Evolutionary conservation across 2,329 filamentous ascomycete species (phyloP).

Genomic region (Zopfia rhizophila): DNA sequence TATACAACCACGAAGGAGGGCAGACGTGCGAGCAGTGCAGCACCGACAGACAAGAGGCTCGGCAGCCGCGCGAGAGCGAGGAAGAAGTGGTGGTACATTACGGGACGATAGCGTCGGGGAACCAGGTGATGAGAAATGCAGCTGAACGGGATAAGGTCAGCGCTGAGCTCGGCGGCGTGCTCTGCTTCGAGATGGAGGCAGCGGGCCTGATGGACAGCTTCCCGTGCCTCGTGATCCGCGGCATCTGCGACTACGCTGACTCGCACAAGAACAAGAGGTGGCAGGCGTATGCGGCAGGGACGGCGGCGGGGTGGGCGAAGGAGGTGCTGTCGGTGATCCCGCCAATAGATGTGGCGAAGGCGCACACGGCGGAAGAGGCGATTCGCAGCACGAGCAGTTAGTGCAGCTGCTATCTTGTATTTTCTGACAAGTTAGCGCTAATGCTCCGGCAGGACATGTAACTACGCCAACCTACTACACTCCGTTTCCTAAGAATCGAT

Average conservation of each 20-base stretch:
- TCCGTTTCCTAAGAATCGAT: conserved; percentile 35
- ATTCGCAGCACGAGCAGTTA: conserved; percentile 11
- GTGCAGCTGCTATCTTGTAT: conserved; percentile 1
- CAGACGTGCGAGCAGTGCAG: conserved; percentile 14
- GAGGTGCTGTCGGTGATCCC: conserved; percentile 23
- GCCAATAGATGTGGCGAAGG: conserved; percentile 11
- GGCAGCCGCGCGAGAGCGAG: conserved; percentile 6
- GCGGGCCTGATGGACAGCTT: conserved; percentile 6
- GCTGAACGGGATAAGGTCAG: conserved; percentile 10
- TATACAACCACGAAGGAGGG: conserved; percentile 18
- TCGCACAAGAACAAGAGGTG: conserved; percentile 22
- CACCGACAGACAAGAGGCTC: conserved; percentile 3
- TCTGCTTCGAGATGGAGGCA: conserved; percentile 19
- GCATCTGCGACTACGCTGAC: conserved; percentile 17
- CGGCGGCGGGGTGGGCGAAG: conserved; percentile 24
- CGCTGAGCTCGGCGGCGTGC: conserved; percentile 18
- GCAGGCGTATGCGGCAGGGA: conserved; percentile 25
- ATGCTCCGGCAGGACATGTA: conserved; percentile 6
- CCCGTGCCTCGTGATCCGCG: conserved; percentile 6
- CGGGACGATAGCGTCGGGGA: conserved; percentile 19
- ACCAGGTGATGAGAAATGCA: conserved; percentile 19
- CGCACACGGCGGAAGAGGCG: conserved; percentile 11
- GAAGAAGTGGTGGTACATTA: conserved; percentile 15
- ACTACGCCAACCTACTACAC: conserved; percentile 24
- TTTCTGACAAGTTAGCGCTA: too few species aligned